A percentile compares a stretch with the other conserved stretches of the same genome.
phyloP scores from a whole-genome alignment of 129 eudicot species.

The Lactuca sativa region DNA sequence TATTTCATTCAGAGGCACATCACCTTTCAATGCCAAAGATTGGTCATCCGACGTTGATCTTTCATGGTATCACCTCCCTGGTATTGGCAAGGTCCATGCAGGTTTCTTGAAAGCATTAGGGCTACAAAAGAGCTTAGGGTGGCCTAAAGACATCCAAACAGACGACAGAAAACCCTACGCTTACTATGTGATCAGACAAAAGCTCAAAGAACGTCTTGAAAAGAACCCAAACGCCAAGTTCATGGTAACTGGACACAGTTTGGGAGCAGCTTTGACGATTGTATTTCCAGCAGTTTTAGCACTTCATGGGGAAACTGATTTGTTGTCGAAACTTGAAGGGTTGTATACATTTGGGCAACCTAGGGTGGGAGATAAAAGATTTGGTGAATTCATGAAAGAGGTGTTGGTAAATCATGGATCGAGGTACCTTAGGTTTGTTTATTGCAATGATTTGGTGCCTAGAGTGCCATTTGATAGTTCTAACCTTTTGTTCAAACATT shows the following conservation, averaged over 20 bases:
- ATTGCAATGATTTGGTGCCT: constrained; percentile 60
- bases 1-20: constrained; percentile 70
- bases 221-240: constrained; percentile 40
- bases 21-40: constrained; percentile 54
- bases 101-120: constrained; percentile 83
- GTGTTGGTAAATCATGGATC: constrained; percentile 29
- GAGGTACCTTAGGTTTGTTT: constrained; percentile 55
- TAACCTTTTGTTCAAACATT: constrained; percentile 46
- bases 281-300: constrained; percentile 56
- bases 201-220: constrained; percentile 29
- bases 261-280: constrained; percentile 61
- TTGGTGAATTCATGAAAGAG: constrained; percentile 49
- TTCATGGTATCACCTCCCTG: constrained; percentile 53
- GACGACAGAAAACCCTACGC: constrained; percentile 24
- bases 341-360: constrained; percentile 76
- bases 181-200: constrained; percentile 42
- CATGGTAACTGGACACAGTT: constrained; percentile 63
- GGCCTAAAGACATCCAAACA: constrained; percentile 31
- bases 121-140: constrained; percentile 47
- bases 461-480: constrained; percentile 59
- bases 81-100: constrained; percentile 59
- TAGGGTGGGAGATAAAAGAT: constrained; percentile 58
- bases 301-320: constrained; percentile 30
- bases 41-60: constrained; percentile 62
- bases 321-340: constrained; percentile 51